A percentile compares a stretch with the other conserved stretches of the same genome.
Conservation (phyloP, 352 stramenopile genomes). For the Phytophthora ramorum region DNA sequence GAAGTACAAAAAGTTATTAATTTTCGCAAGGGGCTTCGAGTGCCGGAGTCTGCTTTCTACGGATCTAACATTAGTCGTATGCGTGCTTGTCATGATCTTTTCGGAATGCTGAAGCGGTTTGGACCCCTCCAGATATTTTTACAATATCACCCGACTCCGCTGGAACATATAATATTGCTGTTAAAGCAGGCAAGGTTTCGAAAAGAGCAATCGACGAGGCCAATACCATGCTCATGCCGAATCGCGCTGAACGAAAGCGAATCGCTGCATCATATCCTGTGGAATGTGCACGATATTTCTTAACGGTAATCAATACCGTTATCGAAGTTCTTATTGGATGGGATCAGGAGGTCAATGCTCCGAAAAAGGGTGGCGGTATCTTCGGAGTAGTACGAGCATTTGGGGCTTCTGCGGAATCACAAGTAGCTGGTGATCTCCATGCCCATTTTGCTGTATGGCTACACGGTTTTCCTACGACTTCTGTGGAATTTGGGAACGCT, state of each 20-base stretch:
- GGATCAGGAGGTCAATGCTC: constrained; percentile 1
- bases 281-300: constrained; percentile 33
- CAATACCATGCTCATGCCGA: not conserved
- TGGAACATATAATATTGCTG: too few species aligned
- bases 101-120: constrained; percentile 34
- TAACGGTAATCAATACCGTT: constrained; percentile 19
- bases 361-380: constrained; percentile 20
- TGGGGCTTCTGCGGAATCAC: constrained; percentile 30
- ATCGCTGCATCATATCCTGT: constrained; percentile 26
- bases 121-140: constrained; percentile 33
- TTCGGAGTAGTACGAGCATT: constrained; percentile 40
- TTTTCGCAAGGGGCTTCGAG: constrained; percentile 26
- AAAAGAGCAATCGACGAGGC: not conserved
- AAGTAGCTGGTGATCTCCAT: constrained; percentile 35
- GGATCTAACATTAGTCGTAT: constrained; percentile 28
- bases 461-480: constrained; percentile 30
- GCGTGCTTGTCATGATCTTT: not conserved
- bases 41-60: constrained; percentile 22
- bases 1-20: constrained; percentile 19
- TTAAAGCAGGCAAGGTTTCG: not conserved
- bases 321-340: constrained; percentile 29
- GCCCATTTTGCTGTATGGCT: constrained; percentile 38
- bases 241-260: constrained; percentile 5
- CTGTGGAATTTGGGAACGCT: not conserved
- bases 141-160: constrained; percentile 7